Conservation (phyloP, 768 basidiomycete species). For the Phaeotremella fagi region DNA sequence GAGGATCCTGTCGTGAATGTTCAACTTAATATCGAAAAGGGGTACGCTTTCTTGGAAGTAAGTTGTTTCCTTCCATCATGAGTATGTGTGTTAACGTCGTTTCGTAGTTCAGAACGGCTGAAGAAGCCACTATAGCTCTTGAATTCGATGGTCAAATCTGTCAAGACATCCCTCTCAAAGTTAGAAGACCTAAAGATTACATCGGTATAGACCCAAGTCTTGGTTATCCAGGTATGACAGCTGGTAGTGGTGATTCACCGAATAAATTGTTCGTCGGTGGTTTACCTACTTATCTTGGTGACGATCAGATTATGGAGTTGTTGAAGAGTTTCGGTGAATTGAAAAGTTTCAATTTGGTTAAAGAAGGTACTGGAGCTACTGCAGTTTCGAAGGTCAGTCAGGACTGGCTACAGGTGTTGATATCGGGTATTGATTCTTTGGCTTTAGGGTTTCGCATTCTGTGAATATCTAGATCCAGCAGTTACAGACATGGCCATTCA, state of each 20-base stretch:
- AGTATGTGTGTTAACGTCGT: too few species aligned
- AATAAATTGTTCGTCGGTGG: conserved; percentile 99
- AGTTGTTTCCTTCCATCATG: too few species aligned
- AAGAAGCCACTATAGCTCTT: conserved; percentile 95
- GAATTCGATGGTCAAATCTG: conserved; percentile 97
- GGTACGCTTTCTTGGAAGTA: conserved; percentile 97
- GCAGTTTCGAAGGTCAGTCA: conserved; percentile 73
- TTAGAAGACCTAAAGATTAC: conserved; percentile 96
- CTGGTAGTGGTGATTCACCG: conserved; percentile 93
- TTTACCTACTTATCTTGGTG: conserved; percentile 88
- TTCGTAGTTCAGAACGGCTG: conserved; percentile 93
- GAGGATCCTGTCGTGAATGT: conserved; percentile 89
- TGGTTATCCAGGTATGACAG: conserved; percentile 80
- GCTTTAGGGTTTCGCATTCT: conserved; percentile 91
- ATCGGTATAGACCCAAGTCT: conserved; percentile 65
- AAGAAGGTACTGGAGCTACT: conserved; percentile 70
- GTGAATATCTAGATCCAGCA: conserved; percentile 84
- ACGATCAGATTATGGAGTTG: conserved; percentile 97
- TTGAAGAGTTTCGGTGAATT: conserved; percentile 96
- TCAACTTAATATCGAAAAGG: conserved; percentile 97
- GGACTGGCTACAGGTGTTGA: not conserved
- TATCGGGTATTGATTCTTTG: not conserved
- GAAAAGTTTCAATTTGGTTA: conserved; percentile 94
- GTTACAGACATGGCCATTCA: conserved; percentile 95
- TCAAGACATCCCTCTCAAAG: conserved; percentile 90